Base-by-base conservation (phyloP, 768 basidiomycete genomes). In the Brasilioporus rufonigricans region DNA sequence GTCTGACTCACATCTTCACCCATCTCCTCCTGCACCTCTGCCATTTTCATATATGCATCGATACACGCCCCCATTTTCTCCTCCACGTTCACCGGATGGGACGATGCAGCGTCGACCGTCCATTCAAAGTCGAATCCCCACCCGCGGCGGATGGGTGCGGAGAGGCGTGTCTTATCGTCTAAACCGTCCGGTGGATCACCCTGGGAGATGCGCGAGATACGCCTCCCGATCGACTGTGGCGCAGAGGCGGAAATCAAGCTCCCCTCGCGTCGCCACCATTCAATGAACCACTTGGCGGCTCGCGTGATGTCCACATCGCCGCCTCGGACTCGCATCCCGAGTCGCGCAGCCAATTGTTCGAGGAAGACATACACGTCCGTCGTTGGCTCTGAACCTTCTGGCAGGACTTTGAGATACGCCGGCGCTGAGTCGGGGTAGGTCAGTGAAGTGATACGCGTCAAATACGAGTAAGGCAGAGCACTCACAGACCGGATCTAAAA, bases 91-190 rank as follows among this genome's bases (percentile, higher is more conserved):
- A 63, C 50, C 61, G 55, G 23, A 0, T 21, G 44, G 9, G 32
- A 6, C 16, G 58, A 56, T 39, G 49, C 46, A 27, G 48, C 56
- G 39, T 64, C 60, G 14, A 63, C 51, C 14, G 74, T 70, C 89
- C 89, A 90, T 69, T 91, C 86, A 56, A 92, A 82, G 71, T 92
- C 90, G 65, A 92, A 91, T 48, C 90, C 90, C 90, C 90, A 92
- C 3, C 88, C 89, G 48, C 80, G 82, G n/a, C 72, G 73, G 41
- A 65, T 64, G 39, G 48, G 53, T 13, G n/a, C 41, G 2, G 49
- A 38, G 10, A 11, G 21, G 23, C 19, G 29, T 4, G 24, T 11
- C 29, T 10, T 38, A 1, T 52, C 45, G n/a, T 3, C 50, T 14
- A 8, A 48, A 24, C 39, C n/a, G 4, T 9, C 38, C 10, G 3